Evolutionary conservation across 345 rosid species (phyloP).

Genomic region (Linum trigynum): DNA sequence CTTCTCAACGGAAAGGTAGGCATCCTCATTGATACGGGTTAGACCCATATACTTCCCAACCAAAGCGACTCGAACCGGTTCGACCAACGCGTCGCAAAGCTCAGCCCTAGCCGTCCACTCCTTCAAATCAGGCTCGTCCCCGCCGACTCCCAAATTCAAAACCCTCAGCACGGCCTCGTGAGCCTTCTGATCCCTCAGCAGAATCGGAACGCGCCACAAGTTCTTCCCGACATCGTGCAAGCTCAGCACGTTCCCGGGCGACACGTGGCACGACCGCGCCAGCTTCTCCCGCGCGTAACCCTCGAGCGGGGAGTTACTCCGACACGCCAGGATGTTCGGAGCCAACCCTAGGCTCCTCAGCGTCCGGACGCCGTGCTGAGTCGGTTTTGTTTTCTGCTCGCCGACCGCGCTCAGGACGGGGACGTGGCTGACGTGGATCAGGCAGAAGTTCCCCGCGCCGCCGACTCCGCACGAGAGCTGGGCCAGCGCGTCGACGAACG

Average conservation of each 20-base stretch:
- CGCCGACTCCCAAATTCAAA: conserved; percentile 28
- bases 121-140: conserved; percentile 52
- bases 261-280: no score
- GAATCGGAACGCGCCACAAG: not conserved
- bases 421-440: conserved; percentile 96
- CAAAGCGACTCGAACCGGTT: conserved; percentile 79
- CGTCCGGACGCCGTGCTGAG: conserved; percentile 87
- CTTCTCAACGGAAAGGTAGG: conserved; percentile 82
- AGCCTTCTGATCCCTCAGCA: conserved; percentile 81
- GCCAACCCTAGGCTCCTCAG: conserved; percentile 80
- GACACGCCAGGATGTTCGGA: conserved; percentile 86
- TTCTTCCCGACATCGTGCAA: no score
- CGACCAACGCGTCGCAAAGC: conserved; percentile 51
- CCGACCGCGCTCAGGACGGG: conserved; percentile 95
- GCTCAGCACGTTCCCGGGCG: no score
- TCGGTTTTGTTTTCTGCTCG: conserved; percentile 98
- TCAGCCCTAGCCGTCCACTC: conserved; percentile 71
- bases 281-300: no score
- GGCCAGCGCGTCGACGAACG: conserved; percentile 90
- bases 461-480: conserved; percentile 91
- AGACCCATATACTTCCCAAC: conserved; percentile 93
- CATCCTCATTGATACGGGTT: conserved; percentile 32
- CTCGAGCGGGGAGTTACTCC: conserved; percentile 28
- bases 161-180: conserved; percentile 75
- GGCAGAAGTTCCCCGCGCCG: conserved; percentile 85